Evolutionary conservation across 1,139 yeast species (phyloP).

Genomic region (Wickerhamomyces sp.): DNA sequence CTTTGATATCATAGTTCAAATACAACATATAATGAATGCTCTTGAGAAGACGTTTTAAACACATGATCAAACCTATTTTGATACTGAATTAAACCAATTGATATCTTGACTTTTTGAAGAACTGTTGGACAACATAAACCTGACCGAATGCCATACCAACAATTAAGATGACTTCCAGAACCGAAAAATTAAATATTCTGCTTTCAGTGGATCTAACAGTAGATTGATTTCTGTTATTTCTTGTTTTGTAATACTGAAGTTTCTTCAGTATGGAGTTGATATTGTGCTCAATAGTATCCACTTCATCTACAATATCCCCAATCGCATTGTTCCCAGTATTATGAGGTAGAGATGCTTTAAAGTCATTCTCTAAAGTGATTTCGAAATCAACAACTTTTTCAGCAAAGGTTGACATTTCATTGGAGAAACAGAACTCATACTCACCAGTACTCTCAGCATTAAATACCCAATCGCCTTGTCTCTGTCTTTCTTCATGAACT

Average conservation of each 20-base stretch:
- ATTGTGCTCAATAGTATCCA: conserved; percentile 61
- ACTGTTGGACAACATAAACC: conserved; percentile 76
- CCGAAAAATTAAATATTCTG: conserved; percentile 82
- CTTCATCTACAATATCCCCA: conserved; percentile 56
- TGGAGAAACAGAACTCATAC: conserved; percentile 87
- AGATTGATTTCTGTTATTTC: conserved; percentile 87
- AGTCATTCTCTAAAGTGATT: conserved; percentile 56
- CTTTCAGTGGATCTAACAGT: conserved; percentile 86
- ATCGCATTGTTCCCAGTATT: conserved; percentile 37
- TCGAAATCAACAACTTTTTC: conserved; percentile 91
- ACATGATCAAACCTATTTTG: no score
- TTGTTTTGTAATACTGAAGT: conserved; percentile 81
- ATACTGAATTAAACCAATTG: conserved; percentile 72
- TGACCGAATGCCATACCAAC: conserved; percentile 84
- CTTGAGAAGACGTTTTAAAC: no score
- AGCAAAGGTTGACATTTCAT: conserved; percentile 81
- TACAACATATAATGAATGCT: no score
- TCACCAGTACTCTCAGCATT: conserved; percentile 72
- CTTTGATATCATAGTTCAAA: no score
- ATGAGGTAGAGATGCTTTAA: conserved; percentile 64
- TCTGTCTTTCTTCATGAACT: conserved; percentile 54
- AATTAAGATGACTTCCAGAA: conserved; percentile 77
- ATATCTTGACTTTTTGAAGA: conserved; percentile 81
- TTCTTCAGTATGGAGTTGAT: conserved; percentile 61
- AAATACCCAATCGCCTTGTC: conserved; percentile 84